Percentiles rank a stretch among this genome's conserved stretches.
Conservation (phyloP, 2,329 filamentous ascomycete species). For the Cephalotrichum gorgonifer region DNA sequence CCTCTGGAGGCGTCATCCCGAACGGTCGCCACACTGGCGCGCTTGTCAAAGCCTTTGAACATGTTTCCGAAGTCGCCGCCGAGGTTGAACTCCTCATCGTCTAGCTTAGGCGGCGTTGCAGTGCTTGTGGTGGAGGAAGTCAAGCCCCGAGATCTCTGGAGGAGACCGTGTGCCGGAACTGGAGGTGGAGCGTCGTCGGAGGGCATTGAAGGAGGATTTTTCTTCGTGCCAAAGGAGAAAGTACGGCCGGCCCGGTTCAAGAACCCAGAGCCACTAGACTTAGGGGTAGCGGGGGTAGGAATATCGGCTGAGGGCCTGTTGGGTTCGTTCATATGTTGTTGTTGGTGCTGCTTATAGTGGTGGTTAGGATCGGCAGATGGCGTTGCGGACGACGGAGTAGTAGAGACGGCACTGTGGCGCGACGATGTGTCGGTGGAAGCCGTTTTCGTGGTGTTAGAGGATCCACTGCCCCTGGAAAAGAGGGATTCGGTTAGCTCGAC, state of each 20-base stretch:
- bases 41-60: constrained; percentile 45
- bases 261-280: constrained; percentile 39
- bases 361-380: constrained; percentile 8
- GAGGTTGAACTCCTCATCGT: constrained; percentile 29
- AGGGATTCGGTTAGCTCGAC: not conserved
- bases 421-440: constrained; percentile 50
- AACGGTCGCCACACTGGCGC: constrained; percentile 33
- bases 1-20: constrained; percentile 10
- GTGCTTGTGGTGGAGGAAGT: constrained; percentile 45
- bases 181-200: constrained; percentile 18
- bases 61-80: constrained; percentile 50
- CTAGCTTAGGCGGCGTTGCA: constrained; percentile 38
- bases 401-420: constrained; percentile 52
- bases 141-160: constrained; percentile 22
- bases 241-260: constrained; percentile 46
- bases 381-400: constrained; percentile 46
- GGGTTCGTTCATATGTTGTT: not conserved
- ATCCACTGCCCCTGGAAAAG: constrained; percentile 24
- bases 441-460: constrained; percentile 51
- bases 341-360: not conserved
- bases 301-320: constrained; percentile 27
- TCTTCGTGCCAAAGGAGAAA: constrained; percentile 51
- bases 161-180: constrained; percentile 18
- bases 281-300: constrained; percentile 30
- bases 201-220: constrained; percentile 21